These are phyloP conservation scores for Acacia pycnantha DNA, from an alignment of 331 rosid species.

Conservation along the genomic window DNA sequence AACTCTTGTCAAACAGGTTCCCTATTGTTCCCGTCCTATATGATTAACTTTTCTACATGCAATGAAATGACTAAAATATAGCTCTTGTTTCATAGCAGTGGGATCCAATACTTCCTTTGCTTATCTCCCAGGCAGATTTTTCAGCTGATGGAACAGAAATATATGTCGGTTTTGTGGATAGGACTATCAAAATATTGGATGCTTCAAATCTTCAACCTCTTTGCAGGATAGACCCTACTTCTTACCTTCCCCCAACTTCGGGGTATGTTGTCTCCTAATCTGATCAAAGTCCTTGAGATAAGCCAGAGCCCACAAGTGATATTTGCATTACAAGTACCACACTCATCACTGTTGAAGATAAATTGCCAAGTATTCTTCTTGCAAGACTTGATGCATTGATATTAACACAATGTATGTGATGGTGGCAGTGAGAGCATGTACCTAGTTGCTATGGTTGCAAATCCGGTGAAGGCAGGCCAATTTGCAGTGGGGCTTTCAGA, in stretches of 20 bases:
- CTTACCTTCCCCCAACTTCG: conserved; percentile 15
- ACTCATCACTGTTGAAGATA: neutral
- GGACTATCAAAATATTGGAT: conserved; percentile 34
- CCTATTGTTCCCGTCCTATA: conserved; percentile 3
- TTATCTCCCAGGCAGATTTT: conserved; percentile 42
- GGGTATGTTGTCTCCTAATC: conserved; percentile 28
- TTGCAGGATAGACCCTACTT: conserved; percentile 29
- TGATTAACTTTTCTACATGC: neutral
- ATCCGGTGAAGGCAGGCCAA: conserved; percentile 41
- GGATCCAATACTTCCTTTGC: conserved; percentile 27
- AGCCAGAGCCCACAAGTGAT: neutral
- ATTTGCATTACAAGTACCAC: neutral
- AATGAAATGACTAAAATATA: neutral
- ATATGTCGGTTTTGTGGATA: conserved; percentile 35
- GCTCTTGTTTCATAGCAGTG: conserved; percentile 25
- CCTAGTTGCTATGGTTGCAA: conserved; percentile 40
- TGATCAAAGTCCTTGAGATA: neutral
- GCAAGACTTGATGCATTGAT: neutral
- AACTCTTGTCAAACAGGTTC: conserved; percentile 30
- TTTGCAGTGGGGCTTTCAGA: conserved; percentile 43
- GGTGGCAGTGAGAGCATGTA: conserved; percentile 31
- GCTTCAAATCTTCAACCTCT: conserved; percentile 20
- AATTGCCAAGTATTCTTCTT: neutral
- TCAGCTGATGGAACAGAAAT: conserved; percentile 41
- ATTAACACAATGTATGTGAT: neutral